Evolutionary conservation across 768 basidiomycete genomes (phyloP).

Genomic region (Tremella yokohamensis): DNA sequence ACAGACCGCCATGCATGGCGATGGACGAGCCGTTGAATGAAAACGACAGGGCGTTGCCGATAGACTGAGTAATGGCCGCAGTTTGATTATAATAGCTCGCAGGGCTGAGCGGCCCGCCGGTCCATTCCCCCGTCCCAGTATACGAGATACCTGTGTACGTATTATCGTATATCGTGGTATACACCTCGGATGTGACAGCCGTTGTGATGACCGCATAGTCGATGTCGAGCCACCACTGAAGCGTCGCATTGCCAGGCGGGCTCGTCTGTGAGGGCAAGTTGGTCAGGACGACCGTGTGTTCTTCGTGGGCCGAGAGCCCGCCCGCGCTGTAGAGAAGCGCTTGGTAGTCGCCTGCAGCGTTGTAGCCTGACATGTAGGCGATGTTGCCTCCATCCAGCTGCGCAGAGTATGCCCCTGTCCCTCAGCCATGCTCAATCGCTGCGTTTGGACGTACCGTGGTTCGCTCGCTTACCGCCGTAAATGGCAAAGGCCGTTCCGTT

Average conservation of each 20-base stretch:
- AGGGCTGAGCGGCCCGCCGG: background rate
- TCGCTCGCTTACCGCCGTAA: constrained; percentile 7
- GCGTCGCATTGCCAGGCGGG: constrained; percentile 11
- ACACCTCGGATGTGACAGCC: constrained; percentile 7
- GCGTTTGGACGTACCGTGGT: constrained; percentile 18
- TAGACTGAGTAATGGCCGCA: constrained; percentile 12
- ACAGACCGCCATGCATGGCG: constrained; percentile 18
- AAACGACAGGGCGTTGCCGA: background rate
- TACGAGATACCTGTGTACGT: constrained; percentile 16
- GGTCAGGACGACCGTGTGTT: constrained; percentile 25
- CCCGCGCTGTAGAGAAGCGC: constrained; percentile 7
- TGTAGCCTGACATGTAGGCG: background rate
- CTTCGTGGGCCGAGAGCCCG: constrained; percentile 11
- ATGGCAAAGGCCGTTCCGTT: constrained; percentile 8
- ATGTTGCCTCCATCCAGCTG: constrained; percentile 12
- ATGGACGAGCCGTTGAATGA: constrained; percentile 28
- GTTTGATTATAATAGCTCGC: background rate
- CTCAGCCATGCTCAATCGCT: constrained; percentile 5
- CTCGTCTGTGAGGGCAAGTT: constrained; percentile 15
- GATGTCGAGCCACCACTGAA: constrained; percentile 31
- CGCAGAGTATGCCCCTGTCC: constrained; percentile 1
- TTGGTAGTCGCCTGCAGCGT: constrained; percentile 4
- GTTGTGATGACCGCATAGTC: constrained; percentile 30
- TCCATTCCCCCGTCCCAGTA: constrained; percentile 11
- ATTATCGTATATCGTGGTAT: constrained; percentile 29